Percentiles rank a stretch among this genome's conserved stretches.
phyloP scores from a whole-genome alignment of 345 rosid genomes.

The Bruguiera gymnorhiza region DNA sequence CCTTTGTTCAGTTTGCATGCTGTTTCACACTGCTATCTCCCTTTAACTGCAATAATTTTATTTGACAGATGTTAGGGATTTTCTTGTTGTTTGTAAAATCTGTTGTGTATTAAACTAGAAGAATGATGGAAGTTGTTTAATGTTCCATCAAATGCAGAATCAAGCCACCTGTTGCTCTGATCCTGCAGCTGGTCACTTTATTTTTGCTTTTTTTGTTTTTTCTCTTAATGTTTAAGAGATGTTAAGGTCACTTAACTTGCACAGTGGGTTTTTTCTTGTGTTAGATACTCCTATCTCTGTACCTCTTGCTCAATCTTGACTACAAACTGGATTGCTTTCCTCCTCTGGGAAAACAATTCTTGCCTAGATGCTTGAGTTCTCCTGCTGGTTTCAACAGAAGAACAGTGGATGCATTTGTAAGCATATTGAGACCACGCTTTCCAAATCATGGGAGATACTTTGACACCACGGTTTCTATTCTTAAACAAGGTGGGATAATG shows the following conservation, averaged over 20 bases:
- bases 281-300: constrained; percentile 63
- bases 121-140: constrained; percentile 7
- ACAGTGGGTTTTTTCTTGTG: constrained; percentile 22
- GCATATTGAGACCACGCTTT: constrained; percentile 42
- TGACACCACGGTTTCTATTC: constrained; percentile 49
- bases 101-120: neutral
- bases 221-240: neutral
- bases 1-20: no score
- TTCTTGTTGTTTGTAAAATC: no score
- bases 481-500: constrained; percentile 50
- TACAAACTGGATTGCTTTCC: constrained; percentile 52
- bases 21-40: no score
- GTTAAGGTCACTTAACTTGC: neutral
- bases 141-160: constrained; percentile 40
- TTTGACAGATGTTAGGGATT: no score
- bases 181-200: constrained; percentile 36
- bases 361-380: constrained; percentile 37
- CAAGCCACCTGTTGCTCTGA: constrained; percentile 53
- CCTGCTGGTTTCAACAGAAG: constrained; percentile 37
- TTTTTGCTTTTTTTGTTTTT: neutral
- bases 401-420: constrained; percentile 43
- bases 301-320: constrained; percentile 17
- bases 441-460: constrained; percentile 52
- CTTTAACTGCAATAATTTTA: no score
- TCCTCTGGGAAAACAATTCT: constrained; percentile 33